Conservation (phyloP, 108 stramenopile genomes). For the Fistulifera solaris region DNA sequence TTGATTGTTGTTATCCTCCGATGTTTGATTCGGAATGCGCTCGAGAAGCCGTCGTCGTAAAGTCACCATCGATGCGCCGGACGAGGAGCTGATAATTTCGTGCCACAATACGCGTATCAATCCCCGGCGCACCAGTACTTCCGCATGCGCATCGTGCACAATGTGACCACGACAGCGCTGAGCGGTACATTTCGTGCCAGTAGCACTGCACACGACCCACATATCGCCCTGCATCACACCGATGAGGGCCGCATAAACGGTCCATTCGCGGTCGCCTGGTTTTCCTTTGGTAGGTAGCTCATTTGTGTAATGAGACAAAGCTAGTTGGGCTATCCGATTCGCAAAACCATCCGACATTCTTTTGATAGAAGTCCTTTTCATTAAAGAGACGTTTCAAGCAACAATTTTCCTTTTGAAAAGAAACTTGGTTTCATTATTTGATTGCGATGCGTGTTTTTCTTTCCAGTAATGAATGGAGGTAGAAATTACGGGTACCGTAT, state of each 20-base stretch:
- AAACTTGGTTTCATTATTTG: no score
- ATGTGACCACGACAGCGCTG: constrained; percentile 18
- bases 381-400: no score
- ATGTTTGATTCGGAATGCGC: not conserved
- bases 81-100: constrained; percentile 34
- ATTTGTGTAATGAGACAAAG: constrained; percentile 50
- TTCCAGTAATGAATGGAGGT: no score
- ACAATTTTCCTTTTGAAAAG: no score
- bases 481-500: no score
- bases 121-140: constrained; percentile 79
- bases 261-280: constrained; percentile 76
- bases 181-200: constrained; percentile 82
- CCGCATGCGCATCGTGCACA: constrained; percentile 78
- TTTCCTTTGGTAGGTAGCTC: constrained; percentile 51
- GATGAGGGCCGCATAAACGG: constrained; percentile 83
- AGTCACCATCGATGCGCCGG: constrained; percentile 5
- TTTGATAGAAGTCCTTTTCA: no score
- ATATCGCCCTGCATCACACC: not conserved
- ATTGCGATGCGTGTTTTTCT: no score
- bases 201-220: constrained; percentile 59
- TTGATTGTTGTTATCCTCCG: no score
- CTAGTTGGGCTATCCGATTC: constrained; percentile 25
- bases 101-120: constrained; percentile 61
- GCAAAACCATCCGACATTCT: not conserved
- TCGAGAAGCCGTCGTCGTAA: not conserved